A percentile compares a stretch with the other conserved stretches of the same genome.
These are phyloP conservation scores for Claviceps humidiphila DNA, from an alignment of 2,329 filamentous ascomycete genomes.

Conservation along the genomic window DNA sequence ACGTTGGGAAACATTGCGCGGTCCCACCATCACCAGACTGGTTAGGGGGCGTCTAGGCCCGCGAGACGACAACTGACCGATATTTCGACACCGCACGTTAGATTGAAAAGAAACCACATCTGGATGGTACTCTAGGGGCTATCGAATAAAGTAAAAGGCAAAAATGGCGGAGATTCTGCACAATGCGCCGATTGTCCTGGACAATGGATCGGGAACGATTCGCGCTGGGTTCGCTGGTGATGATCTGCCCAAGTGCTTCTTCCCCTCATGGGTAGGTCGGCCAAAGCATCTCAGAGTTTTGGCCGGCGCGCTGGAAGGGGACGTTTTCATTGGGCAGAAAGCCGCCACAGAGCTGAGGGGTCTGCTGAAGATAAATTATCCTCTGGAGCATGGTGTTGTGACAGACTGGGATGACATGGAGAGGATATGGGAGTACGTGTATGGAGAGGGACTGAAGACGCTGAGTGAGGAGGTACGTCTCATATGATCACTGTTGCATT, in stretches of 20 bases:
- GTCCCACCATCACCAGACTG: neutral
- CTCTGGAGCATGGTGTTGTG: slow-evolving; percentile 92
- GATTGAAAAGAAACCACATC: neutral
- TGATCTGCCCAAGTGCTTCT: slow-evolving; percentile 90
- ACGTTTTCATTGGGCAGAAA: slow-evolving; percentile 90
- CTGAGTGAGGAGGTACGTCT: slow-evolving; percentile 75
- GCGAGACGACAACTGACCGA: neutral
- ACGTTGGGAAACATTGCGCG: neutral
- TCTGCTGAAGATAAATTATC: slow-evolving; percentile 88
- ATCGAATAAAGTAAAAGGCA: neutral
- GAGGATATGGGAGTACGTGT: slow-evolving; percentile 97
- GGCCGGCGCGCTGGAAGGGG: slow-evolving; percentile 90
- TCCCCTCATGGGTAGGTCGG: slow-evolving; percentile 91
- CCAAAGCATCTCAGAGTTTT: slow-evolving; percentile 92
- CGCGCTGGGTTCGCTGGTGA: slow-evolving; percentile 93
- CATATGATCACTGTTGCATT: neutral
- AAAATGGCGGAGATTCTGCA: slow-evolving; percentile 56
- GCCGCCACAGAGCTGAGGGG: slow-evolving; percentile 80
- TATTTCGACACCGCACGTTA: neutral
- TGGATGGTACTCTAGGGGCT: neutral
- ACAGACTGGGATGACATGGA: slow-evolving; percentile 99
- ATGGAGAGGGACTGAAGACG: slow-evolving; percentile 89
- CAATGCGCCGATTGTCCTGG: slow-evolving; percentile 96
- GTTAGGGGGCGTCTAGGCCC: slow-evolving; percentile 2
- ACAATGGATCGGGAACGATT: slow-evolving; percentile 97